A percentile compares a stretch with the other conserved stretches of the same genome.
These are phyloP conservation scores for Papiliotrema flavescens DNA, from an alignment of 1,284 basidiomycete genomes.

Conservation along the genomic window DNA sequence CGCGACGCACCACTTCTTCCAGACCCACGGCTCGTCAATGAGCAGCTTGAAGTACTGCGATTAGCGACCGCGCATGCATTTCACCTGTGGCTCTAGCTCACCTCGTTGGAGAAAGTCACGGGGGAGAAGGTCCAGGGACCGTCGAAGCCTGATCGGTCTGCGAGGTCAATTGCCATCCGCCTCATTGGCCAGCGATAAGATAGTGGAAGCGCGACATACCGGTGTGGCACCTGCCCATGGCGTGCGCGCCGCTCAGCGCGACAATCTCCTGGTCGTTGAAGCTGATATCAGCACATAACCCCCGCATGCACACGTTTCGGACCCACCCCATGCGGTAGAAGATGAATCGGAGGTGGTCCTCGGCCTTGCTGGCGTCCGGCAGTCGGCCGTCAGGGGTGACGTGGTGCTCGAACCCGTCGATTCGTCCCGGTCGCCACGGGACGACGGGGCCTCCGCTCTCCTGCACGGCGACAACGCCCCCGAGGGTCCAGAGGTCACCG, in stretches of 20 bases:
- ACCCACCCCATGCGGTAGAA: slow-evolving; percentile 82
- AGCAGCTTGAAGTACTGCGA: slow-evolving; percentile 77
- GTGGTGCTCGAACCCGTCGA: slow-evolving; percentile 72
- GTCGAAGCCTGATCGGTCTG: slow-evolving; percentile 72
- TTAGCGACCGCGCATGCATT: background rate
- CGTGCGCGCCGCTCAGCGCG: slow-evolving; percentile 89
- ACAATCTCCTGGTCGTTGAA: slow-evolving; percentile 98
- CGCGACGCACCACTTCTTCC: slow-evolving; percentile 53
- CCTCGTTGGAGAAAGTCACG: slow-evolving; percentile 62
- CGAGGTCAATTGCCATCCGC: slow-evolving; percentile 1
- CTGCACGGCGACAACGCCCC: slow-evolving; percentile 66
- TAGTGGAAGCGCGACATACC: slow-evolving; percentile 48
- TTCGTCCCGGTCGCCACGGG: slow-evolving; percentile 82
- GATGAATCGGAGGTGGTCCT: slow-evolving; percentile 82
- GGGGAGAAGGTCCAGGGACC: slow-evolving; percentile 59
- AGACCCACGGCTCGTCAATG: slow-evolving; percentile 71
- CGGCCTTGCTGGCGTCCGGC: slow-evolving; percentile 81
- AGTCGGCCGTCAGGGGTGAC: slow-evolving; percentile 91
- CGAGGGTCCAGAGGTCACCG: slow-evolving; percentile 91
- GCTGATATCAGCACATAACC: slow-evolving; percentile 31
- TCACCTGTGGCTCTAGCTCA: background rate
- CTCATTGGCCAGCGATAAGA: background rate
- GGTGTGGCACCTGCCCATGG: slow-evolving; percentile 88
- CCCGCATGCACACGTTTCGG: background rate
- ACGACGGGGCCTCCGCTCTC: slow-evolving; percentile 60